Evolutionary conservation across 2,329 filamentous ascomycete genomes (phyloP).

Genomic region (Penicillium expansum): DNA sequence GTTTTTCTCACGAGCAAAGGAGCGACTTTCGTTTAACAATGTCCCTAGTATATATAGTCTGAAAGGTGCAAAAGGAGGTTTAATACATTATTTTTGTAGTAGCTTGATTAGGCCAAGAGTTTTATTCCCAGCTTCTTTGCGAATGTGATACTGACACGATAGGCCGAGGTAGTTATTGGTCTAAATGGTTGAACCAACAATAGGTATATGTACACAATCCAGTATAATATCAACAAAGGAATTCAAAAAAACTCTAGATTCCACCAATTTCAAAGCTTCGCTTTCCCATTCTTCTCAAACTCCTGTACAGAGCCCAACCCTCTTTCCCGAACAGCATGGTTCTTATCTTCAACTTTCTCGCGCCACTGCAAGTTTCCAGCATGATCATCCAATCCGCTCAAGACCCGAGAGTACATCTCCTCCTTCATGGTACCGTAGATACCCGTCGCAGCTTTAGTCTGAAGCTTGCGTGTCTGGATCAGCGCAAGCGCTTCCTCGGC

Average conservation of each 20-base stretch:
- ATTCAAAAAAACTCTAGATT: background rate
- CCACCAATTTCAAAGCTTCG: constrained; percentile 28
- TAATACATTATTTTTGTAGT: no score
- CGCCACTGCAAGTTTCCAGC: constrained; percentile 46
- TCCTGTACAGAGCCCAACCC: constrained; percentile 50
- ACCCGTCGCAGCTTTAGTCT: constrained; percentile 60
- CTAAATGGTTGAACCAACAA: background rate
- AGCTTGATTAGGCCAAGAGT: no score
- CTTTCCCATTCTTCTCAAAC: constrained; percentile 46
- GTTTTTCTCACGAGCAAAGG: no score
- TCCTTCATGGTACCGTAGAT: constrained; percentile 70
- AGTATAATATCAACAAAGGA: background rate
- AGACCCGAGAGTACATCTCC: constrained; percentile 70
- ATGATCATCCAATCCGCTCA: constrained; percentile 57
- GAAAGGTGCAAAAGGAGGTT: no score
- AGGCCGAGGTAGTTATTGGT: background rate
- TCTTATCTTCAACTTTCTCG: constrained; percentile 51
- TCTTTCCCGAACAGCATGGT: constrained; percentile 40
- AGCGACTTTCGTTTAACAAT: no score
- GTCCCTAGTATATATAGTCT: no score
- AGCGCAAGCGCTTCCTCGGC: constrained; percentile 62
- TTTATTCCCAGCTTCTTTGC: no score
- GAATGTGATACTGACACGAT: background rate
- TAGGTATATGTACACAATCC: background rate
- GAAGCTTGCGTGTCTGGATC: constrained; percentile 58